phyloP scores from a whole-genome alignment of 441 rosid species.

The Eugenia klotzschiana region DNA sequence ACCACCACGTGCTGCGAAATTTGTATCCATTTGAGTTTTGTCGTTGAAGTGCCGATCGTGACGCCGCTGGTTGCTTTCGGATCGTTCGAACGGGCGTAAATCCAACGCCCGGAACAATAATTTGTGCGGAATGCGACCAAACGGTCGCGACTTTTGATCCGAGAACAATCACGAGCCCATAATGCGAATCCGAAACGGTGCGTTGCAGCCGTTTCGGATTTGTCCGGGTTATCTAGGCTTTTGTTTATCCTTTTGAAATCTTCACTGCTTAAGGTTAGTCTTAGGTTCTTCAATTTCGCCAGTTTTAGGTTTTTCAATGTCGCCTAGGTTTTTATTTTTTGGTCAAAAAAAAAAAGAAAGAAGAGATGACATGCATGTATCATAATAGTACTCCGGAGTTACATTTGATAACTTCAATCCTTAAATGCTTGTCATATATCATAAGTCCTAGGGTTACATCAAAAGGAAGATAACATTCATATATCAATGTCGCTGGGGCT shows the following conservation, averaged over 20 bases:
- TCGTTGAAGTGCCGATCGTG: background rate
- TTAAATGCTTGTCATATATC: too few relatives aligned
- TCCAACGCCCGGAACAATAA: background rate
- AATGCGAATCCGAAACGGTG: background rate
- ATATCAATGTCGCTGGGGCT: too few relatives aligned
- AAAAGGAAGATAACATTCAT: too few relatives aligned
- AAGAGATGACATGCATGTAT: too few relatives aligned
- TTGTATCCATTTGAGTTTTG: background rate
- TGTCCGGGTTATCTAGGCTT: background rate
- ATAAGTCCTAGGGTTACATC: too few relatives aligned
- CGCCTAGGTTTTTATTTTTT: background rate
- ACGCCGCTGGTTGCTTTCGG: background rate
- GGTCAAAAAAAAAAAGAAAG: too few relatives aligned
- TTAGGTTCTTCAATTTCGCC: background rate
- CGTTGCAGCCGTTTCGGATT: background rate
- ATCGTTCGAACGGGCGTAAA: background rate
- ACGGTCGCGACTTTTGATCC: background rate
- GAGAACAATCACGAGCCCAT: background rate
- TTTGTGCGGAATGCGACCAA: background rate
- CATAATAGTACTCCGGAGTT: too few relatives aligned
- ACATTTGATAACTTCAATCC: too few relatives aligned
- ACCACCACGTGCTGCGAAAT: background rate
- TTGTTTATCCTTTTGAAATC: background rate
- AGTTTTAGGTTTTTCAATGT: background rate
- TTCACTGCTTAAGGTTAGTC: background rate